A percentile compares a stretch with the other conserved stretches of the same genome.
Evolutionary conservation across 2,329 filamentous ascomycete species (phyloP).

Genomic region (Clonostachys sp.): DNA sequence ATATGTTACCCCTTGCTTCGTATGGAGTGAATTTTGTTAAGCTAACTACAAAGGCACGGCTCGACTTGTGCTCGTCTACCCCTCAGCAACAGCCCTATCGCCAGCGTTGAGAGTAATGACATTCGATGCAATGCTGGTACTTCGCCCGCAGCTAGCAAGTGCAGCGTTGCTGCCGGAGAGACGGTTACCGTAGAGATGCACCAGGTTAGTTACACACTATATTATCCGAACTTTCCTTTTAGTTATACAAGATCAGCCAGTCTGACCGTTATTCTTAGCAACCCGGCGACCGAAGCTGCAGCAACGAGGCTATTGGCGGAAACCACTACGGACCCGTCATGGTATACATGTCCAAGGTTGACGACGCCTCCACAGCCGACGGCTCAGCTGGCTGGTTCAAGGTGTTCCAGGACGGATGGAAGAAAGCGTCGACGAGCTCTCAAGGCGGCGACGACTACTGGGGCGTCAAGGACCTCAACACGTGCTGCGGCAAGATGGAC

Average conservation of each 20-base stretch:
- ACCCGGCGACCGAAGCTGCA: conserved; percentile 37
- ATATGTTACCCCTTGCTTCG: conserved; percentile 15
- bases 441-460: conserved; percentile 40
- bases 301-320: conserved; percentile 45
- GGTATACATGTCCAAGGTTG: conserved; percentile 45
- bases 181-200: conserved; percentile 55
- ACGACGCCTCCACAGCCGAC: conserved; percentile 37
- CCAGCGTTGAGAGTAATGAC: conserved; percentile 31
- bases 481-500: conserved; percentile 33
- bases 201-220: conserved; percentile 20
- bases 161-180: conserved; percentile 38
- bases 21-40: background rate
- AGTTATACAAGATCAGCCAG: background rate
- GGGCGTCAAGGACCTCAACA: conserved; percentile 33
- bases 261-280: conserved; percentile 20
- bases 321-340: conserved; percentile 49
- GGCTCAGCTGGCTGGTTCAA: conserved; percentile 45
- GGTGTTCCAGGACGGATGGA: conserved; percentile 42
- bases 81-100: conserved; percentile 44
- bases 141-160: conserved; percentile 30
- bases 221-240: background rate
- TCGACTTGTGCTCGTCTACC: conserved; percentile 42
- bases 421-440: conserved; percentile 15
- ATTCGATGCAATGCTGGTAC: conserved; percentile 40
- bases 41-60: conserved; percentile 15